These are phyloP conservation scores for Candida awuae DNA, from an alignment of 805 yeast genomes.

Conservation along the genomic window DNA sequence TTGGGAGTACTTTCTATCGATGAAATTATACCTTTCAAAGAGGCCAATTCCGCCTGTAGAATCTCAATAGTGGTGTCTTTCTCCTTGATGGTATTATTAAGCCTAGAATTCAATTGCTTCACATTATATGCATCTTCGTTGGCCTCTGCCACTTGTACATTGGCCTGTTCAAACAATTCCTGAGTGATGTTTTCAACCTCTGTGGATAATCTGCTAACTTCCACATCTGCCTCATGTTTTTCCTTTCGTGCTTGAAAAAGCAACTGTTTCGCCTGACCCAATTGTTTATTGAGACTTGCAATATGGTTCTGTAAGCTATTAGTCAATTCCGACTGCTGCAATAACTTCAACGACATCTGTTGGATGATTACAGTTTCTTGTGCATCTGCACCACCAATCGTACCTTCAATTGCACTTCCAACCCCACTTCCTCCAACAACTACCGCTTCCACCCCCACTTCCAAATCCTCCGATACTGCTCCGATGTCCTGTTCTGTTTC, in stretches of 20 bases:
- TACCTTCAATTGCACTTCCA: too few species aligned
- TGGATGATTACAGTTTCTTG: conserved; percentile 11
- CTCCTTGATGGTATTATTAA: conserved; percentile 51
- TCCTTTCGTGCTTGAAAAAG: conserved; percentile 20
- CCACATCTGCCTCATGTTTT: conserved; percentile 7
- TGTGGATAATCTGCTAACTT: conserved; percentile 14
- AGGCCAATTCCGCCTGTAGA: conserved; percentile 58
- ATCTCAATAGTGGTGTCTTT: conserved; percentile 59
- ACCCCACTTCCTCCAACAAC: too few species aligned
- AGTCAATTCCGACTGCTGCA: conserved; percentile 22
- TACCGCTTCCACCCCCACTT: too few species aligned
- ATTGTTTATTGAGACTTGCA: conserved; percentile 27
- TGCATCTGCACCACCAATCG: neutral
- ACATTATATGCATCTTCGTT: conserved; percentile 55
- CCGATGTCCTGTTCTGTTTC: too few species aligned
- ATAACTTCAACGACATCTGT: conserved; percentile 20
- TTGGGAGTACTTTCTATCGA: conserved; percentile 17
- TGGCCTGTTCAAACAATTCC: conserved; percentile 75
- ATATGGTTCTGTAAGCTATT: conserved; percentile 14
- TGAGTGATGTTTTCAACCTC: conserved; percentile 79
- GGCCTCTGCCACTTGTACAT: conserved; percentile 75
- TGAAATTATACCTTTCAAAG: conserved; percentile 53
- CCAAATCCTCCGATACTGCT: too few species aligned
- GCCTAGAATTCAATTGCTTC: conserved; percentile 49
- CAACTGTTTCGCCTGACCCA: conserved; percentile 13